phyloP scores from a whole-genome alignment of 164 flowering plant species.

The Berberis vulgaris region DNA sequence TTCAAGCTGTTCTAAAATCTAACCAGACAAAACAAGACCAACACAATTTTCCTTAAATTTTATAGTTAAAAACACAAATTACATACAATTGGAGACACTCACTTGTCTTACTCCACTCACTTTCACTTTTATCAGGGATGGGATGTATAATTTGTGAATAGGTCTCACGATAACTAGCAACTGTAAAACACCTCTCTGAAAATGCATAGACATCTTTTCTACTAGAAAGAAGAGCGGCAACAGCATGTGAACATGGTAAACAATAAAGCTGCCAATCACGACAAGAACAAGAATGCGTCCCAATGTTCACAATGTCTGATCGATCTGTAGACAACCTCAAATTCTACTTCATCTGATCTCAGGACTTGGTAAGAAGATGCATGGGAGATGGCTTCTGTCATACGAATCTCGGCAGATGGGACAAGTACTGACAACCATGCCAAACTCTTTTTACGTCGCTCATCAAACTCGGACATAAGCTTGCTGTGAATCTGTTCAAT shows the following conservation, averaged over 20 bases:
- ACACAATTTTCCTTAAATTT: too few relatives aligned
- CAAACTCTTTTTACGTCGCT: constrained; percentile 35
- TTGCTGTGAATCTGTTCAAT: constrained; percentile 55
- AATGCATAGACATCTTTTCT: constrained; percentile 50
- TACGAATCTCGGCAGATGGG: constrained; percentile 64
- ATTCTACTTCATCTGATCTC: constrained; percentile 74
- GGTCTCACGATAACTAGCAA: constrained; percentile 38
- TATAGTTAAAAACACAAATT: too few relatives aligned
- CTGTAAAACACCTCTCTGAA: constrained; percentile 51
- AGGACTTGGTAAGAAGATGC: constrained; percentile 58
- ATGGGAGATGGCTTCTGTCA: constrained; percentile 40
- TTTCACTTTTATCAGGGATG: constrained; percentile 40
- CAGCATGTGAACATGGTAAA: constrained; percentile 79
- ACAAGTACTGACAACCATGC: constrained; percentile 52
- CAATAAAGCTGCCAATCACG: constrained; percentile 81
- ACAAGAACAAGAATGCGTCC: constrained; percentile 55
- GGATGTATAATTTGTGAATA: constrained; percentile 51
- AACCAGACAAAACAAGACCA: too few relatives aligned
- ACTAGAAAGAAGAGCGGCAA: constrained; percentile 65
- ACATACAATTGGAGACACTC: too few relatives aligned
- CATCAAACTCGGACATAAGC: constrained; percentile 47
- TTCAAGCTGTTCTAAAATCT: too few relatives aligned
- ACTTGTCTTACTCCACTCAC: constrained; percentile 42
- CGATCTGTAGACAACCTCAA: constrained; percentile 63
- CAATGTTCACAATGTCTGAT: constrained; percentile 68